A percentile compares a stretch with the other conserved stretches of the same genome.
These are phyloP conservation scores for Candida dendrica DNA, from an alignment of 805 yeast species.

Conservation along the genomic window DNA sequence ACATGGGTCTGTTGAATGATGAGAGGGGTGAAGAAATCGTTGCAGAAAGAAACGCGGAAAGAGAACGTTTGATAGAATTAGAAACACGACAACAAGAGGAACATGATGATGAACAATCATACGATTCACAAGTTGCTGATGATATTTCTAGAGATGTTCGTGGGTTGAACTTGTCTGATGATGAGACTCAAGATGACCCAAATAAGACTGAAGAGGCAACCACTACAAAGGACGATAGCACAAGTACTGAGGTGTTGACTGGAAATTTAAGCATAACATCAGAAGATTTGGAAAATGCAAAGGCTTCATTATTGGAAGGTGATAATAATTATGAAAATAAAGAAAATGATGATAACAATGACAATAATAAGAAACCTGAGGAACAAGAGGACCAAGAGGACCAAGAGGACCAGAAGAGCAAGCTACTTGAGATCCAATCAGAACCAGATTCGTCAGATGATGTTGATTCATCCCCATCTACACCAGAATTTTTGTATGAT, in stretches of 20 bases:
- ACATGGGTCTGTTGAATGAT: conserved; percentile 86
- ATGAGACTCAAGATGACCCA: not conserved
- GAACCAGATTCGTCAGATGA: conserved; percentile 18
- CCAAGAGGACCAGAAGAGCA: not conserved
- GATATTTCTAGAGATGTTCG: conserved; percentile 19
- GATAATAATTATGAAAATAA: conserved; percentile 3
- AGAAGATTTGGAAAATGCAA: not conserved
- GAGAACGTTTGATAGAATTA: conserved; percentile 42
- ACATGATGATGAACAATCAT: conserved; percentile 11
- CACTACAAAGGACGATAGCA: conserved; percentile 6
- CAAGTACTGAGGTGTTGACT: conserved; percentile 6
- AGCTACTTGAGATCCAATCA: conserved; percentile 11
- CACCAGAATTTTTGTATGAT: conserved; percentile 27
- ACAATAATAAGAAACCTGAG: not conserved
- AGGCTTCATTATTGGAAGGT: not conserved
- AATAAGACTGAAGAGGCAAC: not conserved
- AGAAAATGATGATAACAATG: not conserved
- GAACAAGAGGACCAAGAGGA: not conserved
- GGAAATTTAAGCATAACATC: not conserved
- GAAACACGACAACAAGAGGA: conserved; percentile 17
- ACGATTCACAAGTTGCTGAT: conserved; percentile 16
- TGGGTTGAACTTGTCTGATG: conserved; percentile 10
- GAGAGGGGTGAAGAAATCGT: conserved; percentile 63
- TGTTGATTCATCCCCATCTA: conserved; percentile 13
- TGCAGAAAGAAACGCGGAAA: conserved; percentile 57